These are phyloP conservation scores for Phragmites australis DNA, from an alignment of 176 grass and related monocot genomes.

Conservation along the genomic window DNA sequence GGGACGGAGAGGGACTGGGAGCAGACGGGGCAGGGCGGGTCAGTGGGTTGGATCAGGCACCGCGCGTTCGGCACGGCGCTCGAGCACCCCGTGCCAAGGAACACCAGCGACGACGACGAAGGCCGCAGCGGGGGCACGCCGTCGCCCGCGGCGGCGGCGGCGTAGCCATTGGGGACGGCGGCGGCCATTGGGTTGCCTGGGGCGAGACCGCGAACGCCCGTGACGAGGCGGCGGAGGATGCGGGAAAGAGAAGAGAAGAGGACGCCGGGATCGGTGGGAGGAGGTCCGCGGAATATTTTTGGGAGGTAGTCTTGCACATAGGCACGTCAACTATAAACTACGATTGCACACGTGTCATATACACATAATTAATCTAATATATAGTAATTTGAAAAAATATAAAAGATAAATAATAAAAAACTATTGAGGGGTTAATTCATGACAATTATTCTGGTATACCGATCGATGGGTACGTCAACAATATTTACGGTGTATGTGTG, in stretches of 20 bases:
- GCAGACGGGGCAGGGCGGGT: conserved; percentile 91
- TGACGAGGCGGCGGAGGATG: conserved; percentile 1
- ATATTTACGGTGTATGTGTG: no score
- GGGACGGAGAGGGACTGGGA: conserved; percentile 70
- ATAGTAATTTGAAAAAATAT: no score
- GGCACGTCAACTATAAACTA: neutral
- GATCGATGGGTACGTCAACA: no score
- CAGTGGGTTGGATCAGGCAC: conserved; percentile 83
- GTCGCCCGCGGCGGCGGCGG: neutral
- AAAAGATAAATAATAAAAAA: no score
- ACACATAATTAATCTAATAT: no score
- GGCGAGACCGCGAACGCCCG: conserved; percentile 3
- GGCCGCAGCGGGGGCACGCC: conserved; percentile 8
- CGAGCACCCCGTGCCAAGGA: conserved; percentile 95
- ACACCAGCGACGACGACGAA: conserved; percentile 77
- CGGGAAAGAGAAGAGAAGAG: no score
- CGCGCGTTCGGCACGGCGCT: conserved; percentile 90
- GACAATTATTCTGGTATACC: no score
- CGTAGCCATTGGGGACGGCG: conserved; percentile 38
- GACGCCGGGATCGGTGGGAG: neutral
- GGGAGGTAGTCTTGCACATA: neutral
- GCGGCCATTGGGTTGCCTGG: conserved; percentile 38
- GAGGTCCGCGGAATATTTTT: conserved; percentile 25
- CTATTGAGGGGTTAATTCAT: no score
- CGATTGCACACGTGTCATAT: neutral